Evolutionary conservation across 2,329 filamentous ascomycete genomes (phyloP).

Genomic region (Pseudogymnoascus sp.): DNA sequence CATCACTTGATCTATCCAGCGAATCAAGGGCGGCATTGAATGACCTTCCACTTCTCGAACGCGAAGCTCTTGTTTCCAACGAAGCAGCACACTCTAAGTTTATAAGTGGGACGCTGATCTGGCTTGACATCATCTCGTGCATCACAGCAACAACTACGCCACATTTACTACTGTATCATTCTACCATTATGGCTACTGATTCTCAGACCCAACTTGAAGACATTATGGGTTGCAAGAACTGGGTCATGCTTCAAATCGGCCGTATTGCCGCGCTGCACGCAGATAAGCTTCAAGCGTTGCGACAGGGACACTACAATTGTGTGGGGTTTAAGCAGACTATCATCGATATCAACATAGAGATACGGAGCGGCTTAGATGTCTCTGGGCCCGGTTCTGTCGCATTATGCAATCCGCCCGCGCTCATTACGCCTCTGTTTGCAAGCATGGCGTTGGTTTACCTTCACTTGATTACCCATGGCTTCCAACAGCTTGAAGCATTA

Average conservation of each 20-base stretch:
- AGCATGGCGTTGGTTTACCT: constrained; percentile 21
- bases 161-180: constrained; percentile 34
- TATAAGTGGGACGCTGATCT: constrained; percentile 39
- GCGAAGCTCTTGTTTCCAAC: constrained; percentile 30
- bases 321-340: constrained; percentile 13
- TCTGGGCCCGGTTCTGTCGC: constrained; percentile 8
- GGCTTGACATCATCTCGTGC: constrained; percentile 42
- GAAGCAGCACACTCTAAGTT: constrained; percentile 37
- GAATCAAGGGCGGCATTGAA: constrained; percentile 9
- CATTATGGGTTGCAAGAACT: constrained; percentile 48
- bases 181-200: constrained; percentile 31
- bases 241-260: constrained; percentile 45
- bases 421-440: constrained; percentile 21
- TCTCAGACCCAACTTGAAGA: constrained; percentile 35
- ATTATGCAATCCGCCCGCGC: constrained; percentile 7
- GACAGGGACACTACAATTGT: constrained; percentile 12
- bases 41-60: constrained; percentile 11
- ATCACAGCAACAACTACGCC: constrained; percentile 37
- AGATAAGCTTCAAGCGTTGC: constrained; percentile 44
- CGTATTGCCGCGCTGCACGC: constrained; percentile 44
- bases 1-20: constrained; percentile 10
- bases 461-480: constrained; percentile 21
- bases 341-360: constrained; percentile 17
- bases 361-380: constrained; percentile 17
- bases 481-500: constrained; percentile 13